A percentile compares a stretch with the other conserved stretches of the same genome.
These are phyloP conservation scores for Clavariopsis aquatica DNA, from an alignment of 495 filamentous ascomycete genomes.

Conservation along the genomic window DNA sequence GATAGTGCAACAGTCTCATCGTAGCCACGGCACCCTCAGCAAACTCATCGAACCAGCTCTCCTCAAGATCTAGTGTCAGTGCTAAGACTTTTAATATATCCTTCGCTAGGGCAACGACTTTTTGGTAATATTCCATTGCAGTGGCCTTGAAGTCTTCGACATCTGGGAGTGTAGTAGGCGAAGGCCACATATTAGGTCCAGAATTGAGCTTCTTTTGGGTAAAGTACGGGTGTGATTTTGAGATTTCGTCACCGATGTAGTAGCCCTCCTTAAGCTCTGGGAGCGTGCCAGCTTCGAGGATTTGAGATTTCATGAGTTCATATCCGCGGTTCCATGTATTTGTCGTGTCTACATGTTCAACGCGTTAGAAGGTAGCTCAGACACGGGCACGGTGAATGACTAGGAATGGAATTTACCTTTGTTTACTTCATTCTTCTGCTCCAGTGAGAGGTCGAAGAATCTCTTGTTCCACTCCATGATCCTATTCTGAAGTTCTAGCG, in stretches of 20 bases:
- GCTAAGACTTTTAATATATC: conserved; percentile 42
- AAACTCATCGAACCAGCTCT: conserved; percentile 25
- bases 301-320: conserved; percentile 15
- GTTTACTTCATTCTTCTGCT: conserved; percentile 43
- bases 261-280: conserved; percentile 33
- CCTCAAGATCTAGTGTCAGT: conserved; percentile 19
- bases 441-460: neutral
- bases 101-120: conserved; percentile 15
- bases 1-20: conserved; percentile 47
- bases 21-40: conserved; percentile 28
- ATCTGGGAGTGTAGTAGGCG: conserved; percentile 4
- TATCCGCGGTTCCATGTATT: conserved; percentile 32
- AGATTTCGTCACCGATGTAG: conserved; percentile 41
- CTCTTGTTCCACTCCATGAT: conserved; percentile 30
- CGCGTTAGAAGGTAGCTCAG: too few species aligned
- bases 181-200: conserved; percentile 38
- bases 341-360: conserved; percentile 12
- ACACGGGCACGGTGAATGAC: too few species aligned
- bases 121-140: conserved; percentile 14
- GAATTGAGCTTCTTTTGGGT: conserved; percentile 20
- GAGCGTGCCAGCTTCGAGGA: conserved; percentile 25
- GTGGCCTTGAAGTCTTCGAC: conserved; percentile 35
- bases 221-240: conserved; percentile 21
- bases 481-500: conserved; percentile 35
- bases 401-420: too few species aligned